Percentiles rank a stretch among this genome's conserved stretches.
phyloP scores from a whole-genome alignment of 257 asterid species.

The Fraxinus anomala region DNA sequence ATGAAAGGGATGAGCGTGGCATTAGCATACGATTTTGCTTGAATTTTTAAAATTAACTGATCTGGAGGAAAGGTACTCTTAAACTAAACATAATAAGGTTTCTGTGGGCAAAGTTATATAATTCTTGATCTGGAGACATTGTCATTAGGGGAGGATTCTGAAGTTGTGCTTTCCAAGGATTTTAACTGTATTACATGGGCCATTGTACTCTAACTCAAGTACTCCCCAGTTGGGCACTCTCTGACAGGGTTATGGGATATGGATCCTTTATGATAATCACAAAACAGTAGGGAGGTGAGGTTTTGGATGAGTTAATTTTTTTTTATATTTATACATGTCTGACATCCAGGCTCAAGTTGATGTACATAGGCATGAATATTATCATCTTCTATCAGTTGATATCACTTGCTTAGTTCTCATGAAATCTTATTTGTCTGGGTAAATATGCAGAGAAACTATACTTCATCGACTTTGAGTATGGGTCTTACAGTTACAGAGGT shows the following conservation, averaged over 20 bases:
- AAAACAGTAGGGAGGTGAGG: neutral
- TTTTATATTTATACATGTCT: conserved; percentile 20
- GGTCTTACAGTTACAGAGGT: conserved; percentile 90
- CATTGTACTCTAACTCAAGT: neutral
- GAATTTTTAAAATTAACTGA: neutral
- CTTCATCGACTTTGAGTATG: conserved; percentile 96
- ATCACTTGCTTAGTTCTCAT: neutral
- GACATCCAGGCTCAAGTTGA: neutral
- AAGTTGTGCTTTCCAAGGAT: neutral
- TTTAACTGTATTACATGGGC: neutral
- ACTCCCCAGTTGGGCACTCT: neutral
- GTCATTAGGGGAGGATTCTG: neutral
- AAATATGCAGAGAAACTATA: conserved; percentile 71
- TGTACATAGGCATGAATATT: conserved; percentile 15
- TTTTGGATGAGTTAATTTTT: conserved; percentile 25
- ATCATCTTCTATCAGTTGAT: conserved; percentile 11
- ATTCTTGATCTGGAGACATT: too few species aligned
- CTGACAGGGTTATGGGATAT: neutral
- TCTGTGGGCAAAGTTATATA: neutral
- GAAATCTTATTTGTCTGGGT: conserved; percentile 28
- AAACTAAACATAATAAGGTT: neutral
- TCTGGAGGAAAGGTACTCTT: neutral
- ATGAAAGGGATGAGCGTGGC: neutral
- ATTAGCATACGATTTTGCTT: neutral
- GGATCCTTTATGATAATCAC: neutral